Evolutionary conservation across 352 stramenopile genomes (phyloP).

Genomic region (Globisporangium parvum): DNA sequence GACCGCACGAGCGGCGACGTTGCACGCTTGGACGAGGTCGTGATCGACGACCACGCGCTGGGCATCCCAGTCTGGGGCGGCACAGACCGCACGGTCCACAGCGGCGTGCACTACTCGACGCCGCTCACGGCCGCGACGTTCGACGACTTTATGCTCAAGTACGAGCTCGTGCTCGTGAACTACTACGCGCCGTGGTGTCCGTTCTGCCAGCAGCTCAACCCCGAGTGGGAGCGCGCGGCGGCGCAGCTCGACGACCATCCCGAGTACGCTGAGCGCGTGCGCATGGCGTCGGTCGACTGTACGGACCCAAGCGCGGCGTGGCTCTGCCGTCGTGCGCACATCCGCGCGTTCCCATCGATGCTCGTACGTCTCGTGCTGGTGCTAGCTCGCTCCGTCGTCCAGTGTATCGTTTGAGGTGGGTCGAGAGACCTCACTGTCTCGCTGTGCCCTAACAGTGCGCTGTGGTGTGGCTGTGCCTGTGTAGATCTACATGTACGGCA

Average conservation of each 20-base stretch:
- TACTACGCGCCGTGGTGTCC: conserved; percentile 82
- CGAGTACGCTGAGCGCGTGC: conserved; percentile 73
- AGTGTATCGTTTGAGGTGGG: not conserved
- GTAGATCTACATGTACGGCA: conserved; percentile 82
- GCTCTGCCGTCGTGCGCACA: conserved; percentile 65
- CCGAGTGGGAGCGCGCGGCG: conserved; percentile 70
- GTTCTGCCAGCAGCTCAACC: conserved; percentile 69
- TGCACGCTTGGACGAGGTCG: conserved; percentile 54
- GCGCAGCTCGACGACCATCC: conserved; percentile 65
- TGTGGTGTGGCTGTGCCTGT: not conserved
- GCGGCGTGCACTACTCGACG: conserved; percentile 65
- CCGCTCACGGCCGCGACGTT: conserved; percentile 62
- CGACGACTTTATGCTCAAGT: conserved; percentile 77
- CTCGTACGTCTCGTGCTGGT: conserved; percentile 20
- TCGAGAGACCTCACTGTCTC: too few relatives aligned
- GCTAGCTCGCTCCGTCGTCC: too few relatives aligned
- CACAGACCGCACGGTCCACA: conserved; percentile 37
- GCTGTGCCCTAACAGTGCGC: too few relatives aligned
- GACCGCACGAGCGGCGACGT: conserved; percentile 23
- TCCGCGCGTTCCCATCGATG: conserved; percentile 81
- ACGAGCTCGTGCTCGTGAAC: conserved; percentile 82
- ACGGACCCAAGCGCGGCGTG: conserved; percentile 50
- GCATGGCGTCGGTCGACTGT: conserved; percentile 79
- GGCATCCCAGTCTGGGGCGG: conserved; percentile 61
- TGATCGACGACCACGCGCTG: conserved; percentile 61